Evolutionary conservation across 108 stramenopile species (phyloP).

Genomic region (Pseudonitzschia delicatissima): DNA sequence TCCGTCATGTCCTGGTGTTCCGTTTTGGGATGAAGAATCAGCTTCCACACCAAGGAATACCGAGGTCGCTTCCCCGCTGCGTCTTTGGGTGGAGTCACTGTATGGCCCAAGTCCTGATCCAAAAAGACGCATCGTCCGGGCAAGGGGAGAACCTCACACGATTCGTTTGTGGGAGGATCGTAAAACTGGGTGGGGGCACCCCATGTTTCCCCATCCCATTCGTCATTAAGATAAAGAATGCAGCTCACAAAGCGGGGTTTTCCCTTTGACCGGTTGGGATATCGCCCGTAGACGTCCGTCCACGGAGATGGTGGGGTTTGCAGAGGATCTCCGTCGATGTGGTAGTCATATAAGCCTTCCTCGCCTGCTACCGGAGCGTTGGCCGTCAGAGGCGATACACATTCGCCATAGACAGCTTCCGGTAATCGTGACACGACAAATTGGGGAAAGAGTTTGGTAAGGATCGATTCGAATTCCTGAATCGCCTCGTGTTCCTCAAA

Average conservation of each 20-base stretch:
- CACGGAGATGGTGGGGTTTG: slow-evolving; percentile 61
- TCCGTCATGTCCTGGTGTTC: slow-evolving; percentile 50
- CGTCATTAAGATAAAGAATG: slow-evolving; percentile 63
- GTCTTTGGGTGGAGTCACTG: slow-evolving; percentile 53
- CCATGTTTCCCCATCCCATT: slow-evolving; percentile 54
- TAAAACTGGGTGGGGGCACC: slow-evolving; percentile 67
- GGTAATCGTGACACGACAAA: slow-evolving; percentile 52
- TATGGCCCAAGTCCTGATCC: slow-evolving; percentile 68
- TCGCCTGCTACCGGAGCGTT: slow-evolving; percentile 68
- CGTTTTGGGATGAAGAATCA: slow-evolving; percentile 59
- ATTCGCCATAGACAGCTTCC: slow-evolving; percentile 57
- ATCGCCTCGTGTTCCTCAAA: slow-evolving; percentile 52
- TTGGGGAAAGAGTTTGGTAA: slow-evolving; percentile 45
- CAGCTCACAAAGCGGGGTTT: slow-evolving; percentile 74
- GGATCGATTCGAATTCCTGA: slow-evolving; percentile 47
- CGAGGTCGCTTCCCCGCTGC: slow-evolving; percentile 57
- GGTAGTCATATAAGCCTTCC: slow-evolving; percentile 41
- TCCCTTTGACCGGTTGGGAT: slow-evolving; percentile 53
- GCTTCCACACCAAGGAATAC: slow-evolving; percentile 77
- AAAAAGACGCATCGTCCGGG: slow-evolving; percentile 63
- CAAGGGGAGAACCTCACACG: slow-evolving; percentile 37
- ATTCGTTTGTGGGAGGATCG: slow-evolving; percentile 54
- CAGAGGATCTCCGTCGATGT: slow-evolving; percentile 74
- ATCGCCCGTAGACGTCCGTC: slow-evolving; percentile 68
- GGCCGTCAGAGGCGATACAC: slow-evolving; percentile 63